Conservation (phyloP, 1,284 basidiomycete species). For the Cutaneotrichosporon dermatis region DNA sequence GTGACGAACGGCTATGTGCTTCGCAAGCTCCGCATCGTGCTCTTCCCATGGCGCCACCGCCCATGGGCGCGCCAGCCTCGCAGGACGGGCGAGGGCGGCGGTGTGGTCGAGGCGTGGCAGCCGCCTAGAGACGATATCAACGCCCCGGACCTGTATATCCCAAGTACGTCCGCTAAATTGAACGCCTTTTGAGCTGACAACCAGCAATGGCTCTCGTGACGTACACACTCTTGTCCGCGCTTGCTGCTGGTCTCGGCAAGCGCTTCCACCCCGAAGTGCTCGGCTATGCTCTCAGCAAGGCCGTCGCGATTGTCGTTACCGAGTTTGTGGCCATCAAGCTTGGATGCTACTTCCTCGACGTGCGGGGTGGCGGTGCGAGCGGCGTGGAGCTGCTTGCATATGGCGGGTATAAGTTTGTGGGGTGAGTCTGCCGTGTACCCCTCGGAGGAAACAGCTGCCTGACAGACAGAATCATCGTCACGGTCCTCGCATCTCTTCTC, state of each 20-base stretch:
- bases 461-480: constrained; percentile 42
- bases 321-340: constrained; percentile 86
- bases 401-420: constrained; percentile 96
- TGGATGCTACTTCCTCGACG: constrained; percentile 85
- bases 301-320: constrained; percentile 70
- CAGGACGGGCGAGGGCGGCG: constrained; percentile 53
- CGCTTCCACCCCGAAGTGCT: constrained; percentile 87
- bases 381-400: constrained; percentile 63
- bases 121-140: constrained; percentile 92
- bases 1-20: constrained; percentile 96
- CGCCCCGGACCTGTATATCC: constrained; percentile 94
- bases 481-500: constrained; percentile 43
- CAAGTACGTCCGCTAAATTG: constrained; percentile 58
- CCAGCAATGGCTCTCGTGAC: constrained; percentile 93
- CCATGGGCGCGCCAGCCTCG: constrained; percentile 68
- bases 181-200: not conserved
- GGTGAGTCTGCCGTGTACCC: constrained; percentile 52
- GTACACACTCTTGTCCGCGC: constrained; percentile 81
- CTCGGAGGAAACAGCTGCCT: not conserved
- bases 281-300: constrained; percentile 78
- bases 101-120: constrained; percentile 64
- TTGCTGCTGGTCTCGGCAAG: constrained; percentile 76
- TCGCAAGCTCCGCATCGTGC: constrained; percentile 78
- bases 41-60: constrained; percentile 92
- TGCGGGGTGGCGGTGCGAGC: constrained; percentile 65